Percentiles rank a stretch among this genome's conserved stretches.
Conservation (phyloP, 2,329 filamentous ascomycete species). For the Xylaria sp. region DNA sequence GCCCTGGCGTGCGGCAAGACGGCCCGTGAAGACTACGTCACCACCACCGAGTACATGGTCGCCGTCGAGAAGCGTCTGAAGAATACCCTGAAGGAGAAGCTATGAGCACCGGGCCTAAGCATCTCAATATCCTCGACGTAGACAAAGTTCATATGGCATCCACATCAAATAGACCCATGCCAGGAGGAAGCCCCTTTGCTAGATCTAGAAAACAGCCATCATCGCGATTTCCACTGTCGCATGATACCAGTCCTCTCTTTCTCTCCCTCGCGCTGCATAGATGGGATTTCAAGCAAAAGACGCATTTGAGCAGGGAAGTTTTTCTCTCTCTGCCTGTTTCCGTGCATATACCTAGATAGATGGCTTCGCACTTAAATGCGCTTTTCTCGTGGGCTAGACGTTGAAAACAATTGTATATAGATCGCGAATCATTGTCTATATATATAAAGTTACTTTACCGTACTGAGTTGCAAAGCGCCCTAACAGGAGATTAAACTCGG, state of each 20-base stretch:
- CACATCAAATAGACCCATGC: not conserved
- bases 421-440: slow-evolving; percentile 23
- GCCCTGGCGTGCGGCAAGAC: slow-evolving; percentile 94
- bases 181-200: slow-evolving; percentile 2
- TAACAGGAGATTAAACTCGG: no score
- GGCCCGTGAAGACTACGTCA: slow-evolving; percentile 85
- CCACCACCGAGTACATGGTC: slow-evolving; percentile 88
- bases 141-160: not conserved
- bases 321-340: not conserved
- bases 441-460: no score
- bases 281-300: slow-evolving; percentile 18
- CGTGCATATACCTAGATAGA: slow-evolving; percentile 15
- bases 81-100: slow-evolving; percentile 79
- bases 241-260: slow-evolving; percentile 6
- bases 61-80: slow-evolving; percentile 93
- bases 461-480: no score
- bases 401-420: slow-evolving; percentile 29
- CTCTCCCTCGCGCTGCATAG: slow-evolving; percentile 18
- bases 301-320: slow-evolving; percentile 1
- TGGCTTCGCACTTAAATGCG: slow-evolving; percentile 9
- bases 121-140: not conserved
- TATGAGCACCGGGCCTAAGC: slow-evolving; percentile 57
- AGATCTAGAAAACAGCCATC: slow-evolving; percentile 16
- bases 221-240: not conserved
- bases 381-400: slow-evolving; percentile 26